phyloP scores from a whole-genome alignment of 192 early-diverging fungal species.

The Entomortierella chlamydospora region DNA sequence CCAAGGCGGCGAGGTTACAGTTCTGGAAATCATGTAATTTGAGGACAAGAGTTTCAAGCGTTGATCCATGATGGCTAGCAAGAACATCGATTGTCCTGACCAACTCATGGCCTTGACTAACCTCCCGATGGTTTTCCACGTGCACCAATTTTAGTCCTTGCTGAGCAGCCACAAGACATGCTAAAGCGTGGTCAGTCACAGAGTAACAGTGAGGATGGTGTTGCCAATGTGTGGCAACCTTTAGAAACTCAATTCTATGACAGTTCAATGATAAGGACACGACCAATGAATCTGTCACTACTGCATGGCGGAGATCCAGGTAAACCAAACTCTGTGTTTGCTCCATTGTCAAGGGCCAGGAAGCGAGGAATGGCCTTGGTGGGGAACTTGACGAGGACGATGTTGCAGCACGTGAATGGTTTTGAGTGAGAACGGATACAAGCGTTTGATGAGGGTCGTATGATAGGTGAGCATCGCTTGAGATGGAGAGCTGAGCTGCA shows the following conservation, averaged over 20 bases:
- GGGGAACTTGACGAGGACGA: conserved; percentile 15
- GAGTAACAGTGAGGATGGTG: conserved; percentile 36
- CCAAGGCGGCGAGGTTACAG: conserved; percentile 27
- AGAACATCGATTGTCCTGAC: conserved; percentile 26
- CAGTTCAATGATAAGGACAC: conserved; percentile 31
- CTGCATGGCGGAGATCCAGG: conserved; percentile 41
- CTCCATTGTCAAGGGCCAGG: conserved; percentile 44
- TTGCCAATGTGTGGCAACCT: conserved; percentile 45
- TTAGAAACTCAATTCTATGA: conserved; percentile 41
- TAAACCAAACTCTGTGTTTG: conserved; percentile 45
- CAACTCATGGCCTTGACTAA: conserved; percentile 43
- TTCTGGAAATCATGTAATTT: conserved; percentile 53
- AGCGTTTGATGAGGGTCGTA: conserved; percentile 22
- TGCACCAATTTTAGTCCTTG: conserved; percentile 23
- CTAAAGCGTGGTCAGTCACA: conserved; percentile 33
- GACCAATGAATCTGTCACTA: conserved; percentile 29
- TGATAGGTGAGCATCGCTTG: not conserved
- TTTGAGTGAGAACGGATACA: conserved; percentile 1
- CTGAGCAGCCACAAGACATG: conserved; percentile 25
- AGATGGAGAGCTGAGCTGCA: not conserved
- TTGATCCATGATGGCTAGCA: conserved; percentile 15
- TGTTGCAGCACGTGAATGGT: conserved; percentile 10
- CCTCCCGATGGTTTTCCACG: conserved; percentile 47
- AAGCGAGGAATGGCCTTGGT: conserved; percentile 10
- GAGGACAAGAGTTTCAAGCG: conserved; percentile 35